Percentiles rank a stretch among this genome's conserved stretches.
Conservation (phyloP, 768 basidiomycete genomes). For the Amanita rubescens region DNA sequence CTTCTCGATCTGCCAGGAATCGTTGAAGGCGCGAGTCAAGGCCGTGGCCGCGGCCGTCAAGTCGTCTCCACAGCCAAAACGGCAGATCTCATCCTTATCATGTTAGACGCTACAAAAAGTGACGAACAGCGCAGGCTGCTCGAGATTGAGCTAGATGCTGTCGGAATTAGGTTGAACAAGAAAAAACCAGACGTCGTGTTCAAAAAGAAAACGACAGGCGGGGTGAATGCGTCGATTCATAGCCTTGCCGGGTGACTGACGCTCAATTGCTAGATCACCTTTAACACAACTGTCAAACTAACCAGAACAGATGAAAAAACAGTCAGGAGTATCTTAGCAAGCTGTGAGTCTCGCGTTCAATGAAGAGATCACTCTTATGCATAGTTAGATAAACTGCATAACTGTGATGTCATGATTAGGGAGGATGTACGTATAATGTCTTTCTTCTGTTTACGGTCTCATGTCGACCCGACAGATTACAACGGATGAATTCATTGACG, state of each 20-base stretch:
- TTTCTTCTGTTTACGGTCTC: slow-evolving; percentile 6
- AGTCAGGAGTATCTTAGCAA: slow-evolving; percentile 84
- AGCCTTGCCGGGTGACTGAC: neutral
- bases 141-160: slow-evolving; percentile 92
- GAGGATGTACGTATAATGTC: slow-evolving; percentile 66
- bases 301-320: slow-evolving; percentile 95
- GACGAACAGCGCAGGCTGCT: slow-evolving; percentile 85
- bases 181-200: slow-evolving; percentile 90
- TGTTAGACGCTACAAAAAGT: slow-evolving; percentile 90
- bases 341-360: slow-evolving; percentile 44
- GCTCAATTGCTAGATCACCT: slow-evolving; percentile 55
- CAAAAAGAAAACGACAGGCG: slow-evolving; percentile 88
- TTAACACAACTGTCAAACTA: slow-evolving; percentile 89
- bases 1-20: slow-evolving; percentile 94
- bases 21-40: slow-evolving; percentile 87
- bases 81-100: slow-evolving; percentile 87
- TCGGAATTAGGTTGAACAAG: slow-evolving; percentile 93
- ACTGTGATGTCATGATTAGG: slow-evolving; percentile 97
- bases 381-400: slow-evolving; percentile 71
- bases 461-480: slow-evolving; percentile 54
- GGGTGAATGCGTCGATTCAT: slow-evolving; percentile 42
- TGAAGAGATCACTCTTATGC: neutral
- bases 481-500: slow-evolving; percentile 95
- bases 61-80: slow-evolving; percentile 93
- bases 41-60: slow-evolving; percentile 89